Evolutionary conservation across 305 asterid genomes (phyloP).

Genomic region (Fraxinus sp.): DNA sequence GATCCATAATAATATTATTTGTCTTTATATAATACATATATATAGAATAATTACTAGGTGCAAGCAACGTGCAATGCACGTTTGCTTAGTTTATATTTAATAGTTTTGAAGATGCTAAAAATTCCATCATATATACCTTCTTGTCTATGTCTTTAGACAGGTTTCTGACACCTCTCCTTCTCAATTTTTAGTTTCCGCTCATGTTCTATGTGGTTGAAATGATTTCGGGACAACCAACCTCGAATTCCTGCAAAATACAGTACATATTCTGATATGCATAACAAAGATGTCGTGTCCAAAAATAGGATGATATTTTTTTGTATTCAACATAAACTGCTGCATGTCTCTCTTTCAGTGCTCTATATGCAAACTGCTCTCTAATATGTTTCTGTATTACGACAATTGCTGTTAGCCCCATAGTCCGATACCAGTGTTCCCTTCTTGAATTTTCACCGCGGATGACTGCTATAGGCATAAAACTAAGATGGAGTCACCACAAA

Average conservation of each 20-base stretch:
- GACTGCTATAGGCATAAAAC: conserved; percentile 35
- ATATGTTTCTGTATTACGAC: conserved; percentile 43
- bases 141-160: background rate
- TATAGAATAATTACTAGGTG: too few relatives aligned
- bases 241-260: conserved; percentile 26
- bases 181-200: conserved; percentile 3
- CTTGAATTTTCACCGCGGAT: conserved; percentile 65
- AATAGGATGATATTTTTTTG: background rate
- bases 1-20: too few relatives aligned
- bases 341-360: conserved; percentile 25
- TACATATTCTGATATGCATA: background rate
- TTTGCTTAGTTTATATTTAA: too few relatives aligned
- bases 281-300: background rate
- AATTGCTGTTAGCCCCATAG: conserved; percentile 29
- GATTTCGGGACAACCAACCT: conserved; percentile 35
- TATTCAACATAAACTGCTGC: conserved; percentile 19
- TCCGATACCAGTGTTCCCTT: conserved; percentile 25
- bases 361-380: conserved; percentile 22
- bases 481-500: background rate
- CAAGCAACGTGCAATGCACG: too few relatives aligned
- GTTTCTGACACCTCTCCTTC: conserved; percentile 8
- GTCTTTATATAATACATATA: background rate
- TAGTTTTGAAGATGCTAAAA: background rate
- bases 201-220: background rate
- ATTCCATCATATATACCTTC: conserved; percentile 22